A percentile compares a stretch with the other conserved stretches of the same genome.
Conservation (phyloP, 495 filamentous ascomycete species). For the Aspergillus haitiensis region DNA sequence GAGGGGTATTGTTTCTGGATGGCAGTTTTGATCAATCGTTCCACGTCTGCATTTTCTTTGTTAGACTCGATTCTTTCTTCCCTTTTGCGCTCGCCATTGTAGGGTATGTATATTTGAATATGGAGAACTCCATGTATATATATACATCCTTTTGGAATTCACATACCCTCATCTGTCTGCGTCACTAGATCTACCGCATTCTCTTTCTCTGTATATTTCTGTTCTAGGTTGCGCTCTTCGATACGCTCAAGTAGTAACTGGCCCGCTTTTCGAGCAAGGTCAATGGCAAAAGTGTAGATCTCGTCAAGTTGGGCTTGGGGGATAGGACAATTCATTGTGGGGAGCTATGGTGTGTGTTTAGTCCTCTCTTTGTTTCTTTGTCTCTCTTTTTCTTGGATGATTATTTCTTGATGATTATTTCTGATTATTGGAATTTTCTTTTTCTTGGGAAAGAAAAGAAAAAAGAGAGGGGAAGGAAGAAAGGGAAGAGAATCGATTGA, state of each 20-base stretch:
- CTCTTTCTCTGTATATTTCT: slow-evolving; percentile 54
- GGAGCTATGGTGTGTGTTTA: too few species aligned
- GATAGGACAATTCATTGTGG: slow-evolving; percentile 21
- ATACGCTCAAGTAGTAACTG: slow-evolving; percentile 55
- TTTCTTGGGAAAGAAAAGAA: neutral
- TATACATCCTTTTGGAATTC: too few species aligned
- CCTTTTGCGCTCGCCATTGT: too few species aligned
- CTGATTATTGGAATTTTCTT: neutral
- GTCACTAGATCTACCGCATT: slow-evolving; percentile 72
- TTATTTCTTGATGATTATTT: neutral
- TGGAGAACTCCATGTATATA: too few species aligned
- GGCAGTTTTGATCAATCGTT: slow-evolving; percentile 59
- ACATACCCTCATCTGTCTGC: slow-evolving; percentile 64
- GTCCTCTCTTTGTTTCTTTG: too few species aligned
- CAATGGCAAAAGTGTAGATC: slow-evolving; percentile 64
- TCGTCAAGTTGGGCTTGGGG: slow-evolving; percentile 52
- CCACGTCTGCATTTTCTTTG: slow-evolving; percentile 52
- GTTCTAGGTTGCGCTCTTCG: slow-evolving; percentile 41
- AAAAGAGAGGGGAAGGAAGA: slow-evolving; percentile 4
- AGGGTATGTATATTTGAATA: too few species aligned
- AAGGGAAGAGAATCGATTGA: neutral
- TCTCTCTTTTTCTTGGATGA: too few species aligned
- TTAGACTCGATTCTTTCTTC: neutral
- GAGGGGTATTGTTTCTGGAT: slow-evolving; percentile 57
- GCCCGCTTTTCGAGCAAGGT: slow-evolving; percentile 64